A percentile compares a stretch with the other conserved stretches of the same genome.
Conservation (phyloP, 2,329 filamentous ascomycete species). For the Hymenoscyphus albidus region DNA sequence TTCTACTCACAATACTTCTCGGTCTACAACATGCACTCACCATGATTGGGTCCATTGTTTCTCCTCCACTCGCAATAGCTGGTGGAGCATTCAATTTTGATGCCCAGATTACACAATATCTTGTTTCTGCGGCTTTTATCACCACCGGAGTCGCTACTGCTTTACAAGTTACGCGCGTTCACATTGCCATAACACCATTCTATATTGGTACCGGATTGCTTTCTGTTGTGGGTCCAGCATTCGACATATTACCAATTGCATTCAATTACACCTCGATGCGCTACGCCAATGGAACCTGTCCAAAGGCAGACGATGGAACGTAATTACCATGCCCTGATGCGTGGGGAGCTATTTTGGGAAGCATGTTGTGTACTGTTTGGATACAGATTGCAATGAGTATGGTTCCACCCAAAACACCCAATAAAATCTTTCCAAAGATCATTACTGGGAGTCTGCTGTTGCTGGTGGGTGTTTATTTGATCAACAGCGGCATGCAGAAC, state of each 20-base stretch:
- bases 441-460: slow-evolving; percentile 66
- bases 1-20: slow-evolving; percentile 61
- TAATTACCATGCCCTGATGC: slow-evolving; percentile 60
- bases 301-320: slow-evolving; percentile 51
- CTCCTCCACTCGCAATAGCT: slow-evolving; percentile 60
- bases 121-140: slow-evolving; percentile 66
- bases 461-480: slow-evolving; percentile 62
- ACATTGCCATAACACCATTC: slow-evolving; percentile 59
- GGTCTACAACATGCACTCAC: slow-evolving; percentile 67
- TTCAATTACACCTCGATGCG: slow-evolving; percentile 58
- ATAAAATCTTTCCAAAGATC: slow-evolving; percentile 63
- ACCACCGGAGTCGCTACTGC: slow-evolving; percentile 62
- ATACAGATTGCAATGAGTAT: slow-evolving; percentile 64
- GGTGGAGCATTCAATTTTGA: slow-evolving; percentile 55
- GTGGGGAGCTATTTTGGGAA: slow-evolving; percentile 63
- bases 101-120: slow-evolving; percentile 53
- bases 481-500: slow-evolving; percentile 59
- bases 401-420: slow-evolving; percentile 55
- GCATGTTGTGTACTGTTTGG: slow-evolving; percentile 43
- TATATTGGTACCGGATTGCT: slow-evolving; percentile 62
- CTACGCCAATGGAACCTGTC: slow-evolving; percentile 62
- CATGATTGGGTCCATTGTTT: slow-evolving; percentile 57
- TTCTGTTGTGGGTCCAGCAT: slow-evolving; percentile 65
- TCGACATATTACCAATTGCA: slow-evolving; percentile 62
- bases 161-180: slow-evolving; percentile 64